These are phyloP conservation scores for Apiotrichum gracile DNA, from an alignment of 1,284 basidiomycete species.

Conservation along the genomic window DNA sequence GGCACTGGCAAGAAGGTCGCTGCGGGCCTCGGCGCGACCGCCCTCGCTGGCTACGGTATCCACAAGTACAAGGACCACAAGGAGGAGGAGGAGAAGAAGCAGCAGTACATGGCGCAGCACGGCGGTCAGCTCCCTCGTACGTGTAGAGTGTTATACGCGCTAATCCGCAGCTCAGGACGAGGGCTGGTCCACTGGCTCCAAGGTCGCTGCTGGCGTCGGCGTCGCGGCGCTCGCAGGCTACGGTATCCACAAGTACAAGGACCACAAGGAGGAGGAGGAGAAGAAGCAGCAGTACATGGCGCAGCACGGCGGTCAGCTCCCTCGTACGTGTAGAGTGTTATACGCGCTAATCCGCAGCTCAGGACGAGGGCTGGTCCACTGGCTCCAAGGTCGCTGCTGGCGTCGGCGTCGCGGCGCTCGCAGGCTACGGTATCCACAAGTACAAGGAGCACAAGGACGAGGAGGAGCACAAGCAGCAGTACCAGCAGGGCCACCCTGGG, in stretches of 20 bases:
- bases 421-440: constrained; percentile 1
- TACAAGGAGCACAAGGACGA: constrained; percentile 5
- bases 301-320: too few relatives aligned
- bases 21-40: background rate
- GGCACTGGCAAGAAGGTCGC: constrained; percentile 3
- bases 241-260: constrained; percentile 2
- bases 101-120: background rate
- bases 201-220: background rate
- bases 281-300: background rate
- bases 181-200: constrained; percentile 8
- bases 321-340: too few relatives aligned
- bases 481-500: background rate
- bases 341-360: too few relatives aligned
- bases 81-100: constrained; percentile 1
- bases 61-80: constrained; percentile 5
- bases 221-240: background rate
- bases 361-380: constrained; percentile 8
- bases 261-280: constrained; percentile 4
- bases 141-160: too few relatives aligned
- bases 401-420: background rate
- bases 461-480: background rate
- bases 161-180: background rate
- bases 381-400: constrained; percentile 5
- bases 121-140: too few relatives aligned
- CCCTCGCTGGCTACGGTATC: background rate